Evolutionary conservation across 2,329 filamentous ascomycete genomes (phyloP).

Genomic region (Colletotrichum agaves): DNA sequence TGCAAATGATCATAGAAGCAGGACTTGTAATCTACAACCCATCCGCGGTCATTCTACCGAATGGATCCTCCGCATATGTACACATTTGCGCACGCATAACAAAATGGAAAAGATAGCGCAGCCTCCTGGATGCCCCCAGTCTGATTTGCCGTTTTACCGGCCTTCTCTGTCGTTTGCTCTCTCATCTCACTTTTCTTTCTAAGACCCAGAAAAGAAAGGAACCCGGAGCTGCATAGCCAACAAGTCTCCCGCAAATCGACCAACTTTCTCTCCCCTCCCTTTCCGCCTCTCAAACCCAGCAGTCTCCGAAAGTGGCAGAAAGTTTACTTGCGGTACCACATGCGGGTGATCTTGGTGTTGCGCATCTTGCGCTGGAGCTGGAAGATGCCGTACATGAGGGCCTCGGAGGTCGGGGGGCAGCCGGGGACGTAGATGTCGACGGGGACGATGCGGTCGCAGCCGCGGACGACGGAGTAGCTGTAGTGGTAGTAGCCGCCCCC

Average conservation of each 20-base stretch:
- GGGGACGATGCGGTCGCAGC: constrained; percentile 80
- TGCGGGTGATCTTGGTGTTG: constrained; percentile 63
- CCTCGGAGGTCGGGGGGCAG: constrained; percentile 72
- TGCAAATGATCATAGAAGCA: constrained; percentile 17
- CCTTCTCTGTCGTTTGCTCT: neutral
- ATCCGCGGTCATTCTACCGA: constrained; percentile 30
- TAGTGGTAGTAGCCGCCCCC: constrained; percentile 90
- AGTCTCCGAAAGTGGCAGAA: neutral
- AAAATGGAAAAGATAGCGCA: constrained; percentile 29
- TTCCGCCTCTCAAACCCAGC: neutral
- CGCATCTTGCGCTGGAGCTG: constrained; percentile 83
- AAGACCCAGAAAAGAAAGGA: neutral
- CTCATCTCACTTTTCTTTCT: neutral
- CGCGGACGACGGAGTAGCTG: constrained; percentile 78
- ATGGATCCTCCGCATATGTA: constrained; percentile 37
- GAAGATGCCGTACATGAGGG: constrained; percentile 77
- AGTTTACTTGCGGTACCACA: constrained; percentile 68
- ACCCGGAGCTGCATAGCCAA: neutral
- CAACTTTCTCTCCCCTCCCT: neutral
- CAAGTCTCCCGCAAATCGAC: neutral
- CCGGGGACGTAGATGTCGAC: constrained; percentile 85
- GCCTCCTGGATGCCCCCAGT: constrained; percentile 10
- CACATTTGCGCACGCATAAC: constrained; percentile 30
- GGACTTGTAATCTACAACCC: constrained; percentile 38
- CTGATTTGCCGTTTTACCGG: constrained; percentile 13